Base-by-base conservation (phyloP, 2,329 filamentous ascomycete species). In the Scopulariopsis brevicaulis region DNA sequence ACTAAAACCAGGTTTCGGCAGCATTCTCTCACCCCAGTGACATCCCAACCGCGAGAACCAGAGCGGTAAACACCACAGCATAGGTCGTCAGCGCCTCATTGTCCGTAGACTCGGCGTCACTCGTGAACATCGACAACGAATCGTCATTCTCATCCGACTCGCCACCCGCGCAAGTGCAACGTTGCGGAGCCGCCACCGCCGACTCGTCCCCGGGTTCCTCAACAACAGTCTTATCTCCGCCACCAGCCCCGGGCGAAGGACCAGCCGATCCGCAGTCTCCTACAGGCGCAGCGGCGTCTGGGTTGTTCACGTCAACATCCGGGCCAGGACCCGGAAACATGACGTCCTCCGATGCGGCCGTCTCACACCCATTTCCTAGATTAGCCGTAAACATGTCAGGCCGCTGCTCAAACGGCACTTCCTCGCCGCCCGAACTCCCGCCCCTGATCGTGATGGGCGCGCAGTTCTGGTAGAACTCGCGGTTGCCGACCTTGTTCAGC, bases 391-490 rank as follows among this genome's bases (percentile, higher is more conserved):
- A 90, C 66, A 90, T 77, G 20, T 75, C 68, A 0, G 87, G 85
- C 0, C 86, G 79, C 28, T 69, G 68, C 51, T 72, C 70, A 65
- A 86, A 81, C 54, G 67, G 64, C 32, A 50, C 60, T 14, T 58
- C 43, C 8, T 43, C 54, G 20, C 2, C 52, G 20, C 52, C 53
- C 1, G 22, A 48, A 2, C 14, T 24, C 20, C 63, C 62, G 2
- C 63, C 63, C 1, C 61, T 56, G 53, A 85, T 79, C n/a, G 74
- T 75, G 28, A 86, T 75, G 7, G 77, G 76, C 0, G 83, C 83
- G 63, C 84, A 87, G 68, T 86, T 84, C 81, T 85, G 85, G 72
- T 87, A 88, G 77, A 86, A 84, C 65, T 87, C 84, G 20, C 83
- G 74, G 64, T 85, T 85, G 1, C 84, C 83, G 28, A 82, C 63